A percentile compares a stretch with the other conserved stretches of the same genome.
phyloP scores from a whole-genome alignment of 352 stramenopile species.

The Thraustotheca clavata region DNA sequence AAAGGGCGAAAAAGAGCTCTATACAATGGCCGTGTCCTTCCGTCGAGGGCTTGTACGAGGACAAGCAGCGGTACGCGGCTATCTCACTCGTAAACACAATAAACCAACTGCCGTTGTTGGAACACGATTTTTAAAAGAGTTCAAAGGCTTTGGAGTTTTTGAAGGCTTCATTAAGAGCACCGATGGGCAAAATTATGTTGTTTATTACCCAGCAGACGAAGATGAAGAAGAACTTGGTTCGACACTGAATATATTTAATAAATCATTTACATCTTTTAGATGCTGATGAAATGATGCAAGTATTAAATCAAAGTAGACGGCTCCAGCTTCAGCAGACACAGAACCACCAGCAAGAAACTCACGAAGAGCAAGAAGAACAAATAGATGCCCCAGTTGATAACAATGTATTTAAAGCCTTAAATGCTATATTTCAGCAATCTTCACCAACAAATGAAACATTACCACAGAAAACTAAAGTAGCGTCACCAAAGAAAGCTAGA shows the following conservation, averaged over 20 bases:
- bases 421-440: not conserved
- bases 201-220: constrained; percentile 55
- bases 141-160: constrained; percentile 53
- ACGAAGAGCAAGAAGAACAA: not conserved
- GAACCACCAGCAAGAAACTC: constrained; percentile 6
- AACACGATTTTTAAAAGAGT: constrained; percentile 63
- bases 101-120: constrained; percentile 24
- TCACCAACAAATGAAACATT: not conserved
- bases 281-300: not conserved
- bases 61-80: constrained; percentile 58
- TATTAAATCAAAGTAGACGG: constrained; percentile 10
- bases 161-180: constrained; percentile 50
- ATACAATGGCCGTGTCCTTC: constrained; percentile 66
- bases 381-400: not conserved
- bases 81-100: constrained; percentile 35
- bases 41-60: constrained; percentile 54
- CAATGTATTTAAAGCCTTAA: not conserved
- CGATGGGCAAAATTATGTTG: constrained; percentile 35
- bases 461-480: not conserved
- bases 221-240: constrained; percentile 64
- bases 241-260: constrained; percentile 6
- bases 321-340: not conserved
- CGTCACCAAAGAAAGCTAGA: not conserved
- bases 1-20: constrained; percentile 61
- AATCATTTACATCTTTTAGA: not conserved